Base-by-base conservation (phyloP, 176 grass and related monocot species). In the Triticum dicoccoides region DNA sequence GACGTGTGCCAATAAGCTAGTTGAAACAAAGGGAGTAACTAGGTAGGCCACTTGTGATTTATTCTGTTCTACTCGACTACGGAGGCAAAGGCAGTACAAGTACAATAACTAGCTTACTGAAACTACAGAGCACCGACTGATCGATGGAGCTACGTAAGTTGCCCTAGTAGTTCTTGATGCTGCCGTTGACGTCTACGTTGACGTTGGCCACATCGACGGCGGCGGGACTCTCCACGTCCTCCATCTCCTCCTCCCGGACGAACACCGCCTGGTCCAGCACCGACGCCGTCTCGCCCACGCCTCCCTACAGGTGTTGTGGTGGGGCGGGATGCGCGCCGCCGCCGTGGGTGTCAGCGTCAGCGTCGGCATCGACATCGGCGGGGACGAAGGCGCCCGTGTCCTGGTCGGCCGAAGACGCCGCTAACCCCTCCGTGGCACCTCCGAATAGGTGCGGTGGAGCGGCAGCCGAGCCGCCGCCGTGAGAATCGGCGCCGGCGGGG, bases 151-250 rank as follows among this genome's bases (percentile, higher is more conserved):
- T 35, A 35, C 2, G 32, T 51, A 10, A 4, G 37, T 20, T 6
- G n/a, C 38, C 8, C 49, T 52, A 52, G 5, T 39, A 70, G 9
- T 62, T 23, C 5, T 38, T 21, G 45, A 13, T 47, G 11, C 45
- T 47, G 5, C 8, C 33, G 9, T 72, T 70, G 30, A 0, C 23
- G 25, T 47, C 45, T 47, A 12, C 45, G 45, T 14, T 58, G 76
- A 3, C 58, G 2, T 9, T 24, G 58, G 49, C 62, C 15, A 76
- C 20, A 12, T 47, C 45, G 45, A 1, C 4, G 45, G 45, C 45
- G 73, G 76, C 5, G n/a, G 91, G 83, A 71, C 80, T 83, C 82
- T 92, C 87, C 18, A 95, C 71, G 77, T 91, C 91, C 91, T 91
- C 86, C 65, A 93, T 64, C 1, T 95, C 38, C 38, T 41, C 38